phyloP scores from a whole-genome alignment of 2,329 filamentous ascomycete species.

The Fusarium setosum region DNA sequence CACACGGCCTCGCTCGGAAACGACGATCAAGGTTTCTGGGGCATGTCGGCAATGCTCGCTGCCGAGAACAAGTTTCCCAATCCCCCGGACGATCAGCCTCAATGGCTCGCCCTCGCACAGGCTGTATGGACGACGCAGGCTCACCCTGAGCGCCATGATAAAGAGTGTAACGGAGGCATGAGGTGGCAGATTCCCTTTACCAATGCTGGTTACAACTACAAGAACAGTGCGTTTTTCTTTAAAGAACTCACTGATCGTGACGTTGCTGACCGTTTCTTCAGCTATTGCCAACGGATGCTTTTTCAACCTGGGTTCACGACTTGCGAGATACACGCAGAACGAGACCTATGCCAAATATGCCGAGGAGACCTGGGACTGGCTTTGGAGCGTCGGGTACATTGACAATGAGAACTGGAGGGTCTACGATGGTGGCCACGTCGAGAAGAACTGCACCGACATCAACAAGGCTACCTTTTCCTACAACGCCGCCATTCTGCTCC shows the following conservation, averaged over 20 bases:
- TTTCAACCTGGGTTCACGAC: constrained; percentile 74
- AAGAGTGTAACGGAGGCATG: constrained; percentile 74
- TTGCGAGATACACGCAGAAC: constrained; percentile 78
- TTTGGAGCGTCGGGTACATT: constrained; percentile 65
- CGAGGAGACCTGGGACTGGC: constrained; percentile 72
- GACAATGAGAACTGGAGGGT: constrained; percentile 69
- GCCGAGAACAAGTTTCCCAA: constrained; percentile 74
- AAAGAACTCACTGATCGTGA: not conserved
- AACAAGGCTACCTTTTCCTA: constrained; percentile 75
- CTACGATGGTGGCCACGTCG: constrained; percentile 71
- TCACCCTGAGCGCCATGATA: constrained; percentile 70
- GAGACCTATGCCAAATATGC: constrained; percentile 73
- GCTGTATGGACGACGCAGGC: constrained; percentile 75
- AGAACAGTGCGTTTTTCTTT: constrained; percentile 60
- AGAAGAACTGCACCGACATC: constrained; percentile 68
- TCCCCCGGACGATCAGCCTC: constrained; percentile 62
- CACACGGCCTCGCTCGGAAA: constrained; percentile 71
- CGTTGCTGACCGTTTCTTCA: constrained; percentile 32
- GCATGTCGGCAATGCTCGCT: constrained; percentile 73
- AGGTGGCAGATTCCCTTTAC: constrained; percentile 83
- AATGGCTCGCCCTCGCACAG: constrained; percentile 75
- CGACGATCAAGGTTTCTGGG: constrained; percentile 80
- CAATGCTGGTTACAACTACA: constrained; percentile 83
- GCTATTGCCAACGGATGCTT: constrained; percentile 72
- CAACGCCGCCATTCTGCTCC: constrained; percentile 70